phyloP scores from a whole-genome alignment of 139 green algal genomes.

The Helicosporidium sp. region DNA sequence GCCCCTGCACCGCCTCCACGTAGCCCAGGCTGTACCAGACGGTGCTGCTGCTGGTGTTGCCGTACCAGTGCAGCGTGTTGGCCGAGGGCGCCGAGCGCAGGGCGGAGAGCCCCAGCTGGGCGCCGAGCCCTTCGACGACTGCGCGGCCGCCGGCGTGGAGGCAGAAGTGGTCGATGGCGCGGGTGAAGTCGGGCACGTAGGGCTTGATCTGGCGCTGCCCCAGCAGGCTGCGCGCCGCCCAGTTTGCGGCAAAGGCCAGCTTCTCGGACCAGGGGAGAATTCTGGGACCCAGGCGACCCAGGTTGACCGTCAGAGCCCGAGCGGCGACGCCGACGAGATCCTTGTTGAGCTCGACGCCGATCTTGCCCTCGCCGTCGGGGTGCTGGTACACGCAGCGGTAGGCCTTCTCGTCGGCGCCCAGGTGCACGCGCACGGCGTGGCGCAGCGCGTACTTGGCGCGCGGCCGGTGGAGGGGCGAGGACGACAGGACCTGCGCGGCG shows the following conservation, averaged over 20 bases:
- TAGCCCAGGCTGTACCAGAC: slow-evolving; percentile 69
- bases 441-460: slow-evolving; percentile 52
- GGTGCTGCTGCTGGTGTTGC: slow-evolving; percentile 62
- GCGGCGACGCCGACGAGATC: slow-evolving; percentile 32
- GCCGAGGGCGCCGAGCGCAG: slow-evolving; percentile 27
- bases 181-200: slow-evolving; percentile 60
- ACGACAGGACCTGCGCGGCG: slow-evolving; percentile 47
- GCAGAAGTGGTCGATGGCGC: slow-evolving; percentile 71
- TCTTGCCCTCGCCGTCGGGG: slow-evolving; percentile 17
- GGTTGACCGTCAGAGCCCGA: slow-evolving; percentile 31
- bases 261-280: slow-evolving; percentile 32
- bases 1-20: slow-evolving; percentile 40
- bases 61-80: slow-evolving; percentile 45
- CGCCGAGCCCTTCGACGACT: slow-evolving; percentile 57
- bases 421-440: slow-evolving; percentile 42
- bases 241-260: slow-evolving; percentile 31
- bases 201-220: slow-evolving; percentile 12
- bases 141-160: slow-evolving; percentile 49
- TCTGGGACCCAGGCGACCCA: slow-evolving; percentile 25
- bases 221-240: slow-evolving; percentile 15
- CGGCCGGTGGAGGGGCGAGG: slow-evolving; percentile 23
- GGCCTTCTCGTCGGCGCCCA: slow-evolving; percentile 32
- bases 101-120: slow-evolving; percentile 39
- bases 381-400: slow-evolving; percentile 49
- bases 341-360: slow-evolving; percentile 35